Base-by-base conservation (phyloP, 805 yeast genomes). In the Candida silvicultrix region DNA sequence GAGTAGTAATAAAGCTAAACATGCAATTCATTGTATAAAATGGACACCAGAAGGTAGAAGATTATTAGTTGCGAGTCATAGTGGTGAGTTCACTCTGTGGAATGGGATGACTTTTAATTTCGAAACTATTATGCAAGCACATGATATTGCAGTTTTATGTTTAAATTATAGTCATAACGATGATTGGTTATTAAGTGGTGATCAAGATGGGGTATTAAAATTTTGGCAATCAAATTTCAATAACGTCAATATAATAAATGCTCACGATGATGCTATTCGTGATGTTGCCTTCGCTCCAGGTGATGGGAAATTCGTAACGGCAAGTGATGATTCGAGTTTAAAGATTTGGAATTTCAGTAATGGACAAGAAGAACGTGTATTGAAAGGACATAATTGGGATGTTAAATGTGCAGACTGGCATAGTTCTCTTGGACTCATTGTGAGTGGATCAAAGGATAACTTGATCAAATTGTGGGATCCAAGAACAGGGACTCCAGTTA, bases 201-300 rank as follows among this genome's bases (percentile, higher is more conserved):
- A 94, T 67, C 92, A 89, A 57, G 89, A 84, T 47, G 99, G 99
- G 22, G 72, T 75, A 6, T 77, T 94, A 57, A 94, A 94, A 68
- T 92, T 85, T 59, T 94, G 99, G 99, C 98, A 90, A 67, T 95
- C 97, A 5, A 94, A 94, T 66, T 88, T 94, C 71, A 94, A 94
- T 67, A 92, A 94, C 70, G 97, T 95, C 41, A 89, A 92, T 62
- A 83, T 87, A 44, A 63, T 81, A 31, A 74, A 76, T 36, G 89
- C 83, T 1, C 96, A 89, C 60, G 73, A 85, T 5, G 94, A 88
- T 63, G 86, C 87, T 10, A 77, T 94, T 37, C 75, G 96, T 49
- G 98, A 89, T 57, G 75, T 94, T 38, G 83, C 90, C 6, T 94
- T 94, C 64, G 79, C 92, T 43, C 97, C 97, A 5, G 84, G 83